phyloP scores from a whole-genome alignment of 1,139 yeast genomes.

The Geotrichum fermentans region DNA sequence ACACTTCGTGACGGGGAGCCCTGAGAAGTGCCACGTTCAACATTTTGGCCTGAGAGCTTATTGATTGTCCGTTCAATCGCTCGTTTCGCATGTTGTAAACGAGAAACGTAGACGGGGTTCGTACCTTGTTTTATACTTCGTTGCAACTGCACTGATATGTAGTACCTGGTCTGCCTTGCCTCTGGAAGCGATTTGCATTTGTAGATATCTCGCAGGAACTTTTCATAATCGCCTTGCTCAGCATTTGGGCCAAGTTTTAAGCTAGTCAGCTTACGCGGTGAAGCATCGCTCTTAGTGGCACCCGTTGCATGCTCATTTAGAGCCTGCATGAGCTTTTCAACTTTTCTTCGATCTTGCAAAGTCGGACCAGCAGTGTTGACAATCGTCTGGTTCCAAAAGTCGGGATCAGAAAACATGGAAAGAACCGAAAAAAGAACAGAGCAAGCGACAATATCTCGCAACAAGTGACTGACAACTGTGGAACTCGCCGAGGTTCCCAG shows the following conservation, averaged over 20 bases:
- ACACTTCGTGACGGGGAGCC: slow-evolving; percentile 11
- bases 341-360: slow-evolving; percentile 71
- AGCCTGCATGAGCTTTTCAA: slow-evolving; percentile 64
- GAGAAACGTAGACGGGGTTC: slow-evolving; percentile 27
- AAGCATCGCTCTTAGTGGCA: slow-evolving; percentile 5
- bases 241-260: slow-evolving; percentile 34
- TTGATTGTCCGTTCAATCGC: slow-evolving; percentile 31
- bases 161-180: slow-evolving; percentile 45
- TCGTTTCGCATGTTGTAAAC: slow-evolving; percentile 31
- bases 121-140: slow-evolving; percentile 27
- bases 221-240: slow-evolving; percentile 41
- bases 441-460: slow-evolving; percentile 61
- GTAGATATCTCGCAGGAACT: slow-evolving; percentile 41
- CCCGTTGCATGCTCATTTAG: slow-evolving; percentile 56
- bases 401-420: slow-evolving; percentile 61
- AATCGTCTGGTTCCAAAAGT: slow-evolving; percentile 66
- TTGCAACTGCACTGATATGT: slow-evolving; percentile 41
- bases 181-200: slow-evolving; percentile 38
- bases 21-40: neutral
- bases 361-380: slow-evolving; percentile 59
- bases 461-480: slow-evolving; percentile 46
- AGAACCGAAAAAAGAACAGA: slow-evolving; percentile 52
- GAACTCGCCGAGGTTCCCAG: slow-evolving; percentile 52
- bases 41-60: slow-evolving; percentile 28
- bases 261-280: slow-evolving; percentile 3